These are phyloP conservation scores for Aquilaria sinensis DNA, from an alignment of 345 rosid species.

Conservation along the genomic window DNA sequence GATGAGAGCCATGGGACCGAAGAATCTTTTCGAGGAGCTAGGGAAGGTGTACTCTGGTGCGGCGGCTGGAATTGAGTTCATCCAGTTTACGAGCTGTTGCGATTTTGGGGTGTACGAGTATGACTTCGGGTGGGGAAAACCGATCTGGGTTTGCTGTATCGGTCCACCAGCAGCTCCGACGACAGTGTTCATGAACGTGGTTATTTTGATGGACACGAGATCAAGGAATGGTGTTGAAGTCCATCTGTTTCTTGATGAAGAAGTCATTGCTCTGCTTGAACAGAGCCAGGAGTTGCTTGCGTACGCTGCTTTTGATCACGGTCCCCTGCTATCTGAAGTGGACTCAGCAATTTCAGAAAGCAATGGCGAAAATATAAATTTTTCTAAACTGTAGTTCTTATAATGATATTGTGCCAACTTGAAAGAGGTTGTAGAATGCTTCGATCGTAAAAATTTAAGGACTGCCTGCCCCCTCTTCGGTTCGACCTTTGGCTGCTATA, in stretches of 20 bases:
- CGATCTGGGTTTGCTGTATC: constrained; percentile 1
- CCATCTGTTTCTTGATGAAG: constrained; percentile 8
- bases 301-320: constrained; percentile 3
- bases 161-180: not conserved
- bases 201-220: constrained; percentile 8
- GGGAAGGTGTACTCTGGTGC: not conserved
- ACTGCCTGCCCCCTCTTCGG: too few relatives aligned
- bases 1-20: not conserved
- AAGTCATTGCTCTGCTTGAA: constrained; percentile 13
- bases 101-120: constrained; percentile 9
- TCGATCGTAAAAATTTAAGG: too few relatives aligned
- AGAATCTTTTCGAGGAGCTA: not conserved
- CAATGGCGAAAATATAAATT: too few relatives aligned
- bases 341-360: too few relatives aligned
- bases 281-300: constrained; percentile 6
- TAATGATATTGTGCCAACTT: too few relatives aligned
- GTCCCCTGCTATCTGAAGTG: too few relatives aligned
- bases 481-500: too few relatives aligned
- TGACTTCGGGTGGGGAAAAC: constrained; percentile 23
- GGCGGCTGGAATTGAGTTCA: not conserved
- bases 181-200: not conserved
- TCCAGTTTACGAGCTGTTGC: constrained; percentile 7
- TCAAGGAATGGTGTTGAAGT: constrained; percentile 13
- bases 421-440: too few relatives aligned
- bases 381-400: too few relatives aligned